Evolutionary conservation across 805 yeast species (phyloP).

Genomic region (Yueomyces sp.): DNA sequence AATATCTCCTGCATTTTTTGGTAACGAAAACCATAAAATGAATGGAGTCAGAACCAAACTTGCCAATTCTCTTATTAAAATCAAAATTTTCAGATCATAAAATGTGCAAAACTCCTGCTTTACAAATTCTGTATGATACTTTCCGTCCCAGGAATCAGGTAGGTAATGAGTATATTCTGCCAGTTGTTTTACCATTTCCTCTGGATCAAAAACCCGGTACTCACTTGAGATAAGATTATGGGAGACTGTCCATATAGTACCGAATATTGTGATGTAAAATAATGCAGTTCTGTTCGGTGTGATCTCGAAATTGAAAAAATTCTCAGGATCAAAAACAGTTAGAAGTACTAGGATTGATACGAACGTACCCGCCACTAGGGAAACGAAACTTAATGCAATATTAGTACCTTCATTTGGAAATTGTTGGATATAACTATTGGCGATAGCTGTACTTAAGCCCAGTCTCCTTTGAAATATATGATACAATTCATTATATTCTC

Average conservation of each 20-base stretch:
- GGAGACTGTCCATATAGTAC: constrained; percentile 78
- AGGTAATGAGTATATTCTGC: constrained; percentile 82
- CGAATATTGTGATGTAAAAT: constrained; percentile 79
- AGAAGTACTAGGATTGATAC: constrained; percentile 75
- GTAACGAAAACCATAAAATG: constrained; percentile 73
- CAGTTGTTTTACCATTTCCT: constrained; percentile 65
- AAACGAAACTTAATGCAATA: constrained; percentile 40
- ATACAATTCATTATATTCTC: constrained; percentile 88
- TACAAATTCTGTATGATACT: constrained; percentile 72
- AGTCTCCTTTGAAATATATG: constrained; percentile 77
- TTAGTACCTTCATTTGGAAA: constrained; percentile 73
- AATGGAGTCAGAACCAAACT: constrained; percentile 81
- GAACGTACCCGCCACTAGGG: constrained; percentile 78
- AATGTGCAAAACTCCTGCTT: constrained; percentile 69
- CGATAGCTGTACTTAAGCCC: constrained; percentile 64
- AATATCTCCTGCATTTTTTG: constrained; percentile 58
- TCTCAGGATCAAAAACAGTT: constrained; percentile 76
- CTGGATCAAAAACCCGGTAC: constrained; percentile 80
- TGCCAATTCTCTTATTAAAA: constrained; percentile 64
- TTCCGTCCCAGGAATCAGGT: constrained; percentile 79
- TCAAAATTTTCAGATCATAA: constrained; percentile 58
- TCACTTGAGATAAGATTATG: constrained; percentile 56
- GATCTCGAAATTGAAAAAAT: constrained; percentile 79
- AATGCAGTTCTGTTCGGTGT: constrained; percentile 68
- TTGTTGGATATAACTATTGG: constrained; percentile 74